A percentile compares a stretch with the other conserved stretches of the same genome.
These are phyloP conservation scores for Termitomyces sp. DNA, from an alignment of 768 basidiomycete species.

Conservation along the genomic window DNA sequence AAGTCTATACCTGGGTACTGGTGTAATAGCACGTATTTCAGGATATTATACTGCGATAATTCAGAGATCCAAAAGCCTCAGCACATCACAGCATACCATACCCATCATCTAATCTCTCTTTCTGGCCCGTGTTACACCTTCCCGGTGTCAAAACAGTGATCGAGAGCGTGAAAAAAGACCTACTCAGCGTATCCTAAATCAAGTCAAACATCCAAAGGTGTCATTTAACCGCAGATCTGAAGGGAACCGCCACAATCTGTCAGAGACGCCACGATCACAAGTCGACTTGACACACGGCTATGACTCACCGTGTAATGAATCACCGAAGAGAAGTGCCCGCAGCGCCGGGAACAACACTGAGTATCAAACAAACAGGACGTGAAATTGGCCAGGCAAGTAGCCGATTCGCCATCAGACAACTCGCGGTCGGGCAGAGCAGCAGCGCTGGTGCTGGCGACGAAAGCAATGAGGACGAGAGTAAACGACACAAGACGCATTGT, in stretches of 20 bases:
- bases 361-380: neutral
- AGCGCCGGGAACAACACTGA: slow-evolving; percentile 2
- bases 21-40: too few species aligned
- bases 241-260: neutral
- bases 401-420: neutral
- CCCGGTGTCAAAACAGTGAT: neutral
- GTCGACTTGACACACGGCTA: neutral
- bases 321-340: neutral
- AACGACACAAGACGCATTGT: neutral
- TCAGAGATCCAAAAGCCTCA: neutral
- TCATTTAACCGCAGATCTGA: neutral
- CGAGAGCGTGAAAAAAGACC: neutral
- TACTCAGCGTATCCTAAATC: neutral
- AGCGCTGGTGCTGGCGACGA: neutral
- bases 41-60: too few species aligned
- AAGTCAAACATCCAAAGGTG: neutral
- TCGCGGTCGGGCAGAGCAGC: neutral
- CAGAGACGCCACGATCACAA: neutral
- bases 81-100: too few species aligned
- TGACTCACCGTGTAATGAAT: neutral
- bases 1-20: too few species aligned
- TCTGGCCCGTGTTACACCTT: too few species aligned
- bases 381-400: neutral
- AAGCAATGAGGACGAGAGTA: neutral
- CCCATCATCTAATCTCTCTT: neutral